phyloP scores from a whole-genome alignment of 2,329 filamentous ascomycete genomes.

The Fusarium austroafricanum region DNA sequence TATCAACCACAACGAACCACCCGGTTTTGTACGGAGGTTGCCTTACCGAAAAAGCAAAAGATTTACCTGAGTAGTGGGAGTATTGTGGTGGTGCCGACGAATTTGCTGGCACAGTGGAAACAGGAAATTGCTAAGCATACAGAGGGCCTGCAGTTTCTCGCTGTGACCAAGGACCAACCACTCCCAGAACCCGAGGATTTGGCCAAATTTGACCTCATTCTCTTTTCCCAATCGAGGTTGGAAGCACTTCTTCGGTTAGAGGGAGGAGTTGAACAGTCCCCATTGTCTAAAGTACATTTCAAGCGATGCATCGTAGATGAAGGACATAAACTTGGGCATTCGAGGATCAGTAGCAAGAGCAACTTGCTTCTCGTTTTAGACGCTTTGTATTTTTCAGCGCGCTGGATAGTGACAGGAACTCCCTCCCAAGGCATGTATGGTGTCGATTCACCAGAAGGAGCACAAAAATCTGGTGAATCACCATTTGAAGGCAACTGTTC shows the following conservation, averaged over 20 bases:
- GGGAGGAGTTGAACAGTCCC: constrained; percentile 59
- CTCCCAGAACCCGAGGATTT: constrained; percentile 71
- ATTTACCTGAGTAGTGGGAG: constrained; percentile 76
- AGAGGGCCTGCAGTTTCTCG: constrained; percentile 70
- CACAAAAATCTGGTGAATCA: not conserved
- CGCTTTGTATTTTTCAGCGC: constrained; percentile 71
- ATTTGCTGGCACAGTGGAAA: constrained; percentile 86
- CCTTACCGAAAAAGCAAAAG: constrained; percentile 55
- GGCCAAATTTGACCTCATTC: constrained; percentile 76
- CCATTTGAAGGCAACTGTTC: not conserved
- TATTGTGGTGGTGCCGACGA: constrained; percentile 83
- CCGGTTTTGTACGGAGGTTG: constrained; percentile 24
- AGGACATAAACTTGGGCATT: constrained; percentile 84
- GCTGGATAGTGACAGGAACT: constrained; percentile 93
- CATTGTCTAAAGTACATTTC: constrained; percentile 80
- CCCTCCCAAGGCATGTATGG: constrained; percentile 87
- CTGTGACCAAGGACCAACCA: constrained; percentile 65
- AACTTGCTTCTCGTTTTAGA: constrained; percentile 65
- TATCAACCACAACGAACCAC: constrained; percentile 51
- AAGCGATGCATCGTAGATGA: constrained; percentile 92
- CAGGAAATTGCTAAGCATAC: constrained; percentile 85
- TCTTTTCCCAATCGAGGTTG: constrained; percentile 81
- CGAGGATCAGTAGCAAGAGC: constrained; percentile 65
- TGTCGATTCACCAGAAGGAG: constrained; percentile 52
- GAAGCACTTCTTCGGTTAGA: constrained; percentile 65